A percentile compares a stretch with the other conserved stretches of the same genome.
Conservation (phyloP, 345 rosid species). For the Eucalyptus coolabah region DNA sequence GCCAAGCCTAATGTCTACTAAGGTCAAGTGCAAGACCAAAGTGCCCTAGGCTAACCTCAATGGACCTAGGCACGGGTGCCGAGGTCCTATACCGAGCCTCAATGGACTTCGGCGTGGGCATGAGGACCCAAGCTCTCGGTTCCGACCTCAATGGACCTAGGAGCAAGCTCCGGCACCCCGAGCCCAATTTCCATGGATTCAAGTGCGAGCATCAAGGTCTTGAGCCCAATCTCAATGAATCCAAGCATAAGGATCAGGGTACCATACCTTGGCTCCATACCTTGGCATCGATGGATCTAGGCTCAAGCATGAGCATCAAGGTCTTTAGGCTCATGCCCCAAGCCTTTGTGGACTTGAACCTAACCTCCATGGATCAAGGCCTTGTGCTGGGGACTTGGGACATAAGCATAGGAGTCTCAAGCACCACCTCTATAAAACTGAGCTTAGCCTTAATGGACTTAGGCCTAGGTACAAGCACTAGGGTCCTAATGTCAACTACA, state of each 20-base stretch:
- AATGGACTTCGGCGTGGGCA: not conserved
- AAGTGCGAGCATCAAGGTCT: not conserved
- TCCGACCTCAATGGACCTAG: not conserved
- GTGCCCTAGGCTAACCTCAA: not conserved
- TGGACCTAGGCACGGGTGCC: not conserved
- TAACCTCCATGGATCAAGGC: not conserved
- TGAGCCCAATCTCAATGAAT: not conserved
- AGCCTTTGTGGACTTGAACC: not conserved
- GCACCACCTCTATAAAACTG: not conserved
- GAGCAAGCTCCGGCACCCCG: rapidly evolving
- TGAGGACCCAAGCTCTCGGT: not conserved
- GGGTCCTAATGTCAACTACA: not conserved
- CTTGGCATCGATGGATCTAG: not conserved
- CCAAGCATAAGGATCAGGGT: not conserved
- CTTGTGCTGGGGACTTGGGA: not conserved
- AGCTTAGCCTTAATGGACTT: not conserved
- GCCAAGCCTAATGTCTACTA: not conserved
- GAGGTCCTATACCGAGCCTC: not conserved
- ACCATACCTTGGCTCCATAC: too few relatives aligned
- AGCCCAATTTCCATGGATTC: not conserved
- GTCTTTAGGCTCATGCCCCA: not conserved
- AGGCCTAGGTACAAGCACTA: not conserved
- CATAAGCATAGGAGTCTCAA: not conserved
- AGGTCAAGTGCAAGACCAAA: not conserved
- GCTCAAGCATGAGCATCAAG: not conserved